Conservation (phyloP, 371 early-diverging fungal genomes). For the Mucor circinelloides region DNA sequence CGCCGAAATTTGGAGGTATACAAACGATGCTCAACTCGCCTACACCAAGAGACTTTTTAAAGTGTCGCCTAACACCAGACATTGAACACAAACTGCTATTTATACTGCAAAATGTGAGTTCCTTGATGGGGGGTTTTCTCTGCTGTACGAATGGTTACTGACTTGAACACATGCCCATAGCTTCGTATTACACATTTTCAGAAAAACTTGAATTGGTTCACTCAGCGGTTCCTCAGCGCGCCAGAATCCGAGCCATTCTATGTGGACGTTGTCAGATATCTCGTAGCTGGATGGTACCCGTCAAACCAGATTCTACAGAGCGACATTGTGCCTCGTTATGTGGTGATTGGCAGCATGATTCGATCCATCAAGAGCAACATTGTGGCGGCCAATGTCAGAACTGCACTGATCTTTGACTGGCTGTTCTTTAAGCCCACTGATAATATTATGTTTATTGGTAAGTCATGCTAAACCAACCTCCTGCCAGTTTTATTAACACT, state of each 20-base stretch:
- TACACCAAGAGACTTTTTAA: constrained; percentile 66
- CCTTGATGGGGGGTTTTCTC: no score
- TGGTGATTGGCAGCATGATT: constrained; percentile 68
- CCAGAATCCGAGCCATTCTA: constrained; percentile 67
- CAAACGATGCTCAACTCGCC: constrained; percentile 56
- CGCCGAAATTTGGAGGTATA: constrained; percentile 55
- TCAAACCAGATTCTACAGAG: constrained; percentile 76
- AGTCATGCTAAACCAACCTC: no score
- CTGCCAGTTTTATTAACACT: no score
- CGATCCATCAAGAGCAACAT: constrained; percentile 60
- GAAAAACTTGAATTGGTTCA: constrained; percentile 71
- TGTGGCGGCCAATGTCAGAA: constrained; percentile 67
- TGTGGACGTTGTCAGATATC: constrained; percentile 76
- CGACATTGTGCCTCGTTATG: constrained; percentile 76
- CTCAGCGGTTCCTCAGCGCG: constrained; percentile 60
- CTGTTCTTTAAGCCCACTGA: constrained; percentile 70
- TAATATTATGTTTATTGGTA: constrained; percentile 80
- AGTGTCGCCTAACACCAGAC: constrained; percentile 67
- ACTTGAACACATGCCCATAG: constrained; percentile 26
- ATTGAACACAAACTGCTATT: constrained; percentile 74
- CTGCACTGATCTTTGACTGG: constrained; percentile 81
- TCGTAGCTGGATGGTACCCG: constrained; percentile 80
- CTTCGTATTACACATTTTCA: constrained; percentile 53
- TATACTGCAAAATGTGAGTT: constrained; percentile 67
- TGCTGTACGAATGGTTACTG: neutral